Evolutionary conservation across 352 stramenopile species (phyloP).

Genomic region (Globisporangium cederbergense): DNA sequence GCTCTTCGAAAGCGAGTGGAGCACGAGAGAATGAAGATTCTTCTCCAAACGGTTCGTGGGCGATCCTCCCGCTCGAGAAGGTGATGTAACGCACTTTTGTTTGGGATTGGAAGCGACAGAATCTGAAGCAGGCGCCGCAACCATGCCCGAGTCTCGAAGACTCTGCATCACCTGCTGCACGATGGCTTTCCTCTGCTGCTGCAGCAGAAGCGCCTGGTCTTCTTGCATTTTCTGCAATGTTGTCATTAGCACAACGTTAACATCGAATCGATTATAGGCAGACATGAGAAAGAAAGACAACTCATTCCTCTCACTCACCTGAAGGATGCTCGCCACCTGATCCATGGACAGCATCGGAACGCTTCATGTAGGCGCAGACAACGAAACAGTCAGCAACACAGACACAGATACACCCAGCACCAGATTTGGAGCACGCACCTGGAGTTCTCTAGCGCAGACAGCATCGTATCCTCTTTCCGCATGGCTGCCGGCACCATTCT

Average conservation of each 20-base stretch:
- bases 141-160: conserved; percentile 33
- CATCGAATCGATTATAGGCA: neutral
- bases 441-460: neutral
- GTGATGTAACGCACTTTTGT: neutral
- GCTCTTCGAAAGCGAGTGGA: conserved; percentile 60
- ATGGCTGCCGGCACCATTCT: neutral
- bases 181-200: conserved; percentile 53
- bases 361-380: neutral
- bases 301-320: conserved; percentile 12
- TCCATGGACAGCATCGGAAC: conserved; percentile 23
- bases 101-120: neutral
- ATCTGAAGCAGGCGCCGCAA: neutral
- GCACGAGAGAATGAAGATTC: conserved; percentile 45
- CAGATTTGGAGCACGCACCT: neutral
- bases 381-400: neutral
- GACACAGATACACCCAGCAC: neutral
- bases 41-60: conserved; percentile 31
- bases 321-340: conserved; percentile 24
- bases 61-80: neutral
- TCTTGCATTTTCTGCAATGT: conserved; percentile 22
- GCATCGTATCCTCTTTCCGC: neutral
- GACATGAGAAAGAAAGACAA: neutral
- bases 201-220: conserved; percentile 46
- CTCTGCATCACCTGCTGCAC: conserved; percentile 58
- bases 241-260: conserved; percentile 3